Evolutionary conservation across 306 rosid species (phyloP), one percentile per base, ranked within the genome.

Genomic region (Oemleria cerasiformis): DNA sequence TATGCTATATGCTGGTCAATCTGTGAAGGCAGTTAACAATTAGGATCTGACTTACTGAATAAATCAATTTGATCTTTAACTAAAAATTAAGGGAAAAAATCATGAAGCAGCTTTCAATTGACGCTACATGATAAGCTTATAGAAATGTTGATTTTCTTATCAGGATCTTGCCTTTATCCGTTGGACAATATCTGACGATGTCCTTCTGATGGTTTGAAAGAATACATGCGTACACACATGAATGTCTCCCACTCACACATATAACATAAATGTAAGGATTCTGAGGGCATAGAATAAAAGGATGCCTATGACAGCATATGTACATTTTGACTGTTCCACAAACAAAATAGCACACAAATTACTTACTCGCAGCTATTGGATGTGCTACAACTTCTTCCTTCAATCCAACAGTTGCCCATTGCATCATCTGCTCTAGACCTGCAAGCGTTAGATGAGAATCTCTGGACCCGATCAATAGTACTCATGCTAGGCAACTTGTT

Each of bases 401-500:
- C 88, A 61, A 88, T 81, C 84, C 83, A 88, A 83, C 84, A 82
- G 85, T 68, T 88, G 51, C 97, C 97, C 87, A 92, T 77, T 15
- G 80, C 38, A 71, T 86, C 84, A 39, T 88, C 91, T 30, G 71
- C 84, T 55, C 84, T 84, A 7, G 98, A 88, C 75, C 95, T 82
- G 86, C 98, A 92, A 78, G 86, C 79, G 77, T 90, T 82, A 15
- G 96, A 84, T 0, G 96, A 83, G 82, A 87, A 90, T 77, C 92
- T 79, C 72, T 90, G 96, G 73, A 90, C 67, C 83, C 92, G 81
- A 70, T 92, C 92, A 19, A 84, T 75, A 53, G 97, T 88, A 62
- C 72, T 85, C 92, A 87, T 87, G 83, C 96, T 92, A 51, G 97
- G 97, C 83, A 92, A 70, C 75, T 92, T 92, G 85, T 92, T 94